Evolutionary conservation across 1,284 basidiomycete species (phyloP).

Genomic region (Cryptococcus sp.): DNA sequence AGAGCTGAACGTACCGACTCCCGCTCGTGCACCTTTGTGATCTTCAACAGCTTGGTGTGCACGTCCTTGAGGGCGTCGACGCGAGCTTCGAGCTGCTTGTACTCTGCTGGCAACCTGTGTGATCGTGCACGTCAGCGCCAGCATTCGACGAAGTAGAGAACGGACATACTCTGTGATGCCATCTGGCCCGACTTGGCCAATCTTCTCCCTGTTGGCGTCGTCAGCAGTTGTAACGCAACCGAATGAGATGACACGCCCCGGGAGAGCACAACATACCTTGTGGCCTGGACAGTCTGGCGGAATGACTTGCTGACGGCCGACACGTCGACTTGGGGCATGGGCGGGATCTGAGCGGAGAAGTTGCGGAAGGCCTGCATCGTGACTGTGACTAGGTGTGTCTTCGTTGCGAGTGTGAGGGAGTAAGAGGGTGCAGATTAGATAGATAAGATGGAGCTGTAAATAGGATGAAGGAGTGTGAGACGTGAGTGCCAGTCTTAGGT

Average conservation of each 20-base stretch:
- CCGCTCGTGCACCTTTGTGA: conserved; percentile 79
- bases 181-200: conserved; percentile 83
- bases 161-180: conserved; percentile 87
- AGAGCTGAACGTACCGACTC: conserved; percentile 56
- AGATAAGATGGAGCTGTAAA: neutral
- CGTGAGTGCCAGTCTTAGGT: neutral
- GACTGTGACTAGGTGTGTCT: conserved; percentile 14
- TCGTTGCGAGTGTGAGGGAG: neutral
- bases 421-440: neutral
- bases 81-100: conserved; percentile 90
- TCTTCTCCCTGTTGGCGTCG: conserved; percentile 63
- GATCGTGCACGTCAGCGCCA: neutral
- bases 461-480: neutral
- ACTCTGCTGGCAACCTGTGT: conserved; percentile 64
- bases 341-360: conserved; percentile 44
- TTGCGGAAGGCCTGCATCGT: conserved; percentile 52
- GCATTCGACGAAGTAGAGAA: neutral
- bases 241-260: neutral
- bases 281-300: conserved; percentile 81
- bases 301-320: conserved; percentile 71
- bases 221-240: neutral
- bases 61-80: conserved; percentile 87
- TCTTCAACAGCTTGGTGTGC: conserved; percentile 78
- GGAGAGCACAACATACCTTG: conserved; percentile 55
- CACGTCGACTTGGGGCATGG: conserved; percentile 49